Evolutionary conservation across 805 yeast genomes (phyloP), one percentile per base, ranked within the genome.

Genomic region (Myxozyma mucilagina): DNA sequence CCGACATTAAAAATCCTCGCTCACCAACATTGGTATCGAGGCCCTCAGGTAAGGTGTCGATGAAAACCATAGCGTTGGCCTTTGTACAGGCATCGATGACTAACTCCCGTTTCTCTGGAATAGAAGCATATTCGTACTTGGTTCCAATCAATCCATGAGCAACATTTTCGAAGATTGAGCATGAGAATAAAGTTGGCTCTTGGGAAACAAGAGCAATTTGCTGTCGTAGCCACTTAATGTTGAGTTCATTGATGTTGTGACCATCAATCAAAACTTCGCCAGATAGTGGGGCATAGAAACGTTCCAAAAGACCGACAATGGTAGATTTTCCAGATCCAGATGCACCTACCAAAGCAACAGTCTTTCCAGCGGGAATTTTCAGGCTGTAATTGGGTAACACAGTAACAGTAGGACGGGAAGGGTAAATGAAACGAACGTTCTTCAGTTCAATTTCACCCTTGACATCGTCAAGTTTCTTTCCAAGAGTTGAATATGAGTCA

Each of bases 121-220:
- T 71, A 56, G 75, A 49, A 55, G 78, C 77, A 65, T 71, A 51
- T 47, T 70, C 73, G 41, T 52, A 56, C 13, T 34, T 53, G 3
- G 70, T 62, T 8, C 73, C 74, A 60, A 75, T 59, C 47, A 90
- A 75, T 29, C 96, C 97, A 75, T 87, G 89, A 60, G 89, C 79
- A 42, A 90, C 83, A 68, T 90, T 90, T 69, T 90, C 96, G 70
- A 84, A 74, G 38, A 90, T 87, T 0, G 93, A 80, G 58, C 89
- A 93, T 71, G 90, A 89, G 76, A 90, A 90, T 50, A 90, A 75
- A 11, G 60, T 65, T 14, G 71, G 71, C 54, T 85, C 88, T 70
- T 85, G 89, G 13, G 52, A 48, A 31, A 48, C 52, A 34, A 48
- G 52, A 48, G 52, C 52, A 35, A 48, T 48, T 20, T 63, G 81